Base-by-base conservation (phyloP, 192 early-diverging fungal genomes). In the Linderina pennispora region DNA sequence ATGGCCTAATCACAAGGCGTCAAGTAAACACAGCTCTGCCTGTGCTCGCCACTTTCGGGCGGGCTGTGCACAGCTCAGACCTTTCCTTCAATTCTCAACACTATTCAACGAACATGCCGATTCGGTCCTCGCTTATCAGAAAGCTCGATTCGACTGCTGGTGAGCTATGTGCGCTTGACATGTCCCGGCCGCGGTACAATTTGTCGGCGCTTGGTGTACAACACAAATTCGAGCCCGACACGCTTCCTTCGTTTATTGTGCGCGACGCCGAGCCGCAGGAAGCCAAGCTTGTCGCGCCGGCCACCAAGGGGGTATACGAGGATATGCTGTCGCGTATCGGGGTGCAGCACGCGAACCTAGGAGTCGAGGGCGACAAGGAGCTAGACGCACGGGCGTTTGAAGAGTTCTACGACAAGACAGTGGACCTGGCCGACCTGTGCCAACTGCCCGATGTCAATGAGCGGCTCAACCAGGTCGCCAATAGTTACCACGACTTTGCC, bases 391-490 rank as follows among this genome's bases (percentile, higher is more conserved):
- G 56, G 45, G 68, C 61, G 15, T 72, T 72, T 15, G 68, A 72
- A 15, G 62, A 72, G 48, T 72, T 72, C 26, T 72, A 72, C 49
- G 62, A 72, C 48, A 72, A 72, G 28, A 72, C 68, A 0, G 68
- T 72, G 0, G 68, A 72, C 14, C 48, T 72, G 22, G 68, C 68
- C 0, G 68, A 72, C 46, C 40, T 72, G 9, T 72, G 68, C 20
- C 68, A 72, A 39, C 50, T 72, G 11, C 53, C 68, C 6, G 68
- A 65, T 14, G 62, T 72, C 42, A 72, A 72, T 36, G 68, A 72
- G 41, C 36, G 68, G 18, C 48, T 72, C n/a, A 65, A 72, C 53
- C 61, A 65, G 33, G 40, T 72, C 21, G 68, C 68, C 32, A 72
- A 72, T 41, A 58, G 35, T 33, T 72, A 72, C 53, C 68, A 72